Evolutionary conservation across 805 yeast species (phyloP), one percentile per base, ranked within the genome.

Genomic region (Cyberlindnera americana): DNA sequence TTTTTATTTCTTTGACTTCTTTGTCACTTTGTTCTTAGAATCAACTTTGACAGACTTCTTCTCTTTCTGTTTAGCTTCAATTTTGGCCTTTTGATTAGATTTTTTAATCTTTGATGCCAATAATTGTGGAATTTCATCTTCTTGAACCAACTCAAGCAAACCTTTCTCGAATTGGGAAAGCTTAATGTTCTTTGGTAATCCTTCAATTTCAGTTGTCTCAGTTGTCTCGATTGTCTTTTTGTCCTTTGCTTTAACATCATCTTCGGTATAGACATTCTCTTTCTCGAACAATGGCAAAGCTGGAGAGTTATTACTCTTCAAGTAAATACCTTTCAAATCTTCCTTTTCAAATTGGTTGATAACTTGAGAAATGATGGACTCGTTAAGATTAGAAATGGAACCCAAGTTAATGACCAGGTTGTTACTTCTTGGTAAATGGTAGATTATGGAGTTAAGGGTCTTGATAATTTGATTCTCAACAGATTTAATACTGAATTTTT

Each of bases 111-210:
- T 75, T 50, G 75, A 73, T 33, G 81, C 80, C 59, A 85, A 71
- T 44, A 83, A 67, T 52, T 75, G 70, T 30, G 73, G 67, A 41
- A 81, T 65, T 42, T 78, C 90, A 17, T 77, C 81, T 47, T 85
- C 89, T 52, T 81, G 83, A 41, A 83, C 83, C 50, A 89, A 85
- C 68, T 90, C 96, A 56, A 86, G 72, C 66, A 90, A 76, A 29
- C 88, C 88, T 57, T 75, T 76, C 50, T 85, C 95, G 61, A 84
- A 83, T 19, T 70, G 64, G 35, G 84, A 66, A 37, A 80, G 64
- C 49, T 70, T 70, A 44, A 71, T 66, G 28, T 62, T 68, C 14
- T 57, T 57, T 19, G 59, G 61, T 29, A 66, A 52, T 47, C 66
- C 69, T 35, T 60, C 66, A 33, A 64, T 54, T 12, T 33, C 34